Base-by-base conservation (phyloP, 2,329 filamentous ascomycete species). In the Arthrobotrys iridis region DNA sequence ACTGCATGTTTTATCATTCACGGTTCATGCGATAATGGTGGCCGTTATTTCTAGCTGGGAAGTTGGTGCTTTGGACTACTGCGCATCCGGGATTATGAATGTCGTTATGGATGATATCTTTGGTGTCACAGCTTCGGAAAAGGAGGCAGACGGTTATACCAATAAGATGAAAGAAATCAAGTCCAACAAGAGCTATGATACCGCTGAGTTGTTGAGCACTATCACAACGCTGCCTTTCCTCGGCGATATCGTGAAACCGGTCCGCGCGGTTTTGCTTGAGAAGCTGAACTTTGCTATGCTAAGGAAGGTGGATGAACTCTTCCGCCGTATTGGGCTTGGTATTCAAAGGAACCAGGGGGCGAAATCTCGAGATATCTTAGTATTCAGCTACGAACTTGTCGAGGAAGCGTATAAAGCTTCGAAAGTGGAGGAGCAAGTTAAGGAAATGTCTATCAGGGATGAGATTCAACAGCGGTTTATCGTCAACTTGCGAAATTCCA, bases 101-200 rank as follows among this genome's bases (percentile, higher is more conserved):
- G 88, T 99, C 45, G 90, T 98, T 77, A 95, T 99, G 92, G 95
- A 99, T 80, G 96, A 99, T 81, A 95, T 96, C 10, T 99, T 99
- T 80, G 96, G 96, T 28, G 88, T 89, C 4, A 91, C 91, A 33
- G 95, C 95, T 1, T 91, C 97, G 83, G 94, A 99, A 81, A 99
- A 99, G 82, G 95, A 99, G 79, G 94, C 94, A 0, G 93, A 97
- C 79, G 95, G 93, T 62, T 99, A 99, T 81, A 90, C 91, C 66
- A 97, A 89, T 81, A 91, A 94, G 82, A 97, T 96, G 90, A 97
- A 96, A 82, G 95, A 99, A 83, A 90, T 99, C 67, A 98, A 97
- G 84, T 95, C 92, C 82, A 97, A 92, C 85, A 99, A 98, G 85
- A 97, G 93, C 81, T 96, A 93, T 80, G 96, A 99, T 81, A 96